These are phyloP conservation scores for Penicillium parvum DNA, from an alignment of 495 filamentous ascomycete genomes.

Conservation along the genomic window DNA sequence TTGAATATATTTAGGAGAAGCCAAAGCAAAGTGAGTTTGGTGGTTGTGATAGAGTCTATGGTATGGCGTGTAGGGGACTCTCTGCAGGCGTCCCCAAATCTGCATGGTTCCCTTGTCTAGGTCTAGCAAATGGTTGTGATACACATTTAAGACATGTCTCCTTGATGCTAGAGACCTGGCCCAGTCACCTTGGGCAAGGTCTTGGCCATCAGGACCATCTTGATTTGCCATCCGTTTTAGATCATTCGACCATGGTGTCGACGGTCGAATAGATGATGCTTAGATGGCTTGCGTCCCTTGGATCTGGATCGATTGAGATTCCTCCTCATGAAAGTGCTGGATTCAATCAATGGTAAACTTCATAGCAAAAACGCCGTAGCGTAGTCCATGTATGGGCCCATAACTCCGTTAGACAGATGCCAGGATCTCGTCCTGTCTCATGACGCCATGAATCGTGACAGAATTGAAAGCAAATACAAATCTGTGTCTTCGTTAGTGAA, in stretches of 20 bases:
- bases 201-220: neutral
- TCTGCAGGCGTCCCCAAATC: too few relatives aligned
- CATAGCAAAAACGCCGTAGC: neutral
- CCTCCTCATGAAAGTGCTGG: neutral
- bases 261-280: slow-evolving; percentile 55
- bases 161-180: neutral
- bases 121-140: too few relatives aligned
- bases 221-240: slow-evolving; percentile 77
- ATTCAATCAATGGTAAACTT: neutral
- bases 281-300: slow-evolving; percentile 31
- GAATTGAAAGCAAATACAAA: neutral
- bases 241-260: slow-evolving; percentile 58
- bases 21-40: too few relatives aligned
- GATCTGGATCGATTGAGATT: neutral
- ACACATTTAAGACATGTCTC: too few relatives aligned
- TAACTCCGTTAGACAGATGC: too few relatives aligned
- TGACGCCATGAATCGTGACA: slow-evolving; percentile 17
- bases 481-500: neutral
- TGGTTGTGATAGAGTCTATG: too few relatives aligned
- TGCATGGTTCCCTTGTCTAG: too few relatives aligned
- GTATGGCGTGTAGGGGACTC: too few relatives aligned
- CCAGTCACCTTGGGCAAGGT: neutral
- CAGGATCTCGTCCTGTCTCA: slow-evolving; percentile 4
- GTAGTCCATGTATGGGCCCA: neutral
- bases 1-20: too few relatives aligned